phyloP scores from a whole-genome alignment of 768 basidiomycete species.

The Paxillus ammoniavirescens region DNA sequence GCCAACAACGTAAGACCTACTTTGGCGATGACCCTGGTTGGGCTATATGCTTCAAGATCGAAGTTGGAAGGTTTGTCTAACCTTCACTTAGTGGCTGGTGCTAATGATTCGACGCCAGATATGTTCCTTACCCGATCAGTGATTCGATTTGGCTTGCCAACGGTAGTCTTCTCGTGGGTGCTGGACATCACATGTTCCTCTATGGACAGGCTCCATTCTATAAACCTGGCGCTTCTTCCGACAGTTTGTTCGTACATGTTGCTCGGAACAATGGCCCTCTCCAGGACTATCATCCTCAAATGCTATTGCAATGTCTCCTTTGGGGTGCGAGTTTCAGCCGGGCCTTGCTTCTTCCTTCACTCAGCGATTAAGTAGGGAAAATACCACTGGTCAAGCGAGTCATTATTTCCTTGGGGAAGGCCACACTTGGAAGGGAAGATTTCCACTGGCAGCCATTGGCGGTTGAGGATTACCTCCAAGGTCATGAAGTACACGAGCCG shows the following conservation, averaged over 20 bases:
- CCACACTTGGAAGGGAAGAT: slow-evolving; percentile 10
- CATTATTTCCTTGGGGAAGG: slow-evolving; percentile 61
- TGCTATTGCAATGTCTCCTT: slow-evolving; percentile 86
- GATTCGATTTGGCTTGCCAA: slow-evolving; percentile 91
- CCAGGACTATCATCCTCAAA: slow-evolving; percentile 90
- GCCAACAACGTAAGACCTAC: slow-evolving; percentile 90
- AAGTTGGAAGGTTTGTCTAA: slow-evolving; percentile 60
- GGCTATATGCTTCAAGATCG: slow-evolving; percentile 68
- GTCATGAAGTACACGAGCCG: slow-evolving; percentile 10
- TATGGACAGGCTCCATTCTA: slow-evolving; percentile 51
- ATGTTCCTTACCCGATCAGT: slow-evolving; percentile 74
- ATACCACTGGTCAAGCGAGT: slow-evolving; percentile 82
- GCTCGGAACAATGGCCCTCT: slow-evolving; percentile 83
- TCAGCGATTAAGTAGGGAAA: slow-evolving; percentile 55
- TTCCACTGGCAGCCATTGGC: slow-evolving; percentile 50
- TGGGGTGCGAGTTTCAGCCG: slow-evolving; percentile 63
- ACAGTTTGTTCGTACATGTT: slow-evolving; percentile 78
- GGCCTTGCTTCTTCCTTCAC: not conserved
- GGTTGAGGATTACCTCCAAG: slow-evolving; percentile 43
- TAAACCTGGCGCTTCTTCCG: slow-evolving; percentile 24
- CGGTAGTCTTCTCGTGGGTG: slow-evolving; percentile 78
- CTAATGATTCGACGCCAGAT: slow-evolving; percentile 38
- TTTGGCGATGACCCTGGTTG: slow-evolving; percentile 81
- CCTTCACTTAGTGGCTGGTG: not conserved
- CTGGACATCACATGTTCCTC: slow-evolving; percentile 81